These are phyloP conservation scores for Pseudomassariella vexata DNA, from an alignment of 2,329 filamentous ascomycete genomes.

Conservation along the genomic window DNA sequence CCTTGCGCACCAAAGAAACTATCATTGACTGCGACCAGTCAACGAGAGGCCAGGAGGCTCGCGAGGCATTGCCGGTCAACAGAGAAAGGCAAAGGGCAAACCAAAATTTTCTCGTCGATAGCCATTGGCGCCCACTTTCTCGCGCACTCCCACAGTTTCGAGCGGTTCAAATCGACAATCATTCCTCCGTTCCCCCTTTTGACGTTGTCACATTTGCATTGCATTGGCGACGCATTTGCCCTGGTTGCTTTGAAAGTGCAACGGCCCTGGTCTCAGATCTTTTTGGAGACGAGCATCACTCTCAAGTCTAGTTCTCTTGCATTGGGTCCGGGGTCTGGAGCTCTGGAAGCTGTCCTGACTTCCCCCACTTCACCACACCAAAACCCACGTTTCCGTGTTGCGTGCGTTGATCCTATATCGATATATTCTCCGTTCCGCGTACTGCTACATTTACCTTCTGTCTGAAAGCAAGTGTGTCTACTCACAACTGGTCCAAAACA, in stretches of 20 bases:
- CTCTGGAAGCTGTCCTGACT: too few species aligned
- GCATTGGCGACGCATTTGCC: too few species aligned
- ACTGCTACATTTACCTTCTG: background rate
- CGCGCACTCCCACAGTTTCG: too few species aligned
- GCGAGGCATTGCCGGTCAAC: constrained; percentile 1
- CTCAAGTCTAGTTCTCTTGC: too few species aligned
- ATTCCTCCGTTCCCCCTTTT: too few species aligned
- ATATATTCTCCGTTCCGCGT: background rate
- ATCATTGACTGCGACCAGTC: constrained; percentile 1
- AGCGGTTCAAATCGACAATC: too few species aligned
- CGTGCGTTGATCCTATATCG: constrained; percentile 2
- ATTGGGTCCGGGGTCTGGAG: too few species aligned
- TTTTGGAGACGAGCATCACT: too few species aligned
- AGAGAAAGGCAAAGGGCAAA: background rate
- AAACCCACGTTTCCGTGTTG: constrained; percentile 4
- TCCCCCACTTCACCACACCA: constrained; percentile 4
- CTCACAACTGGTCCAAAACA: constrained; percentile 7
- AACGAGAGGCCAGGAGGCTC: constrained; percentile 6
- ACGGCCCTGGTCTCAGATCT: too few species aligned
- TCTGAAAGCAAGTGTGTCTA: constrained; percentile 5
- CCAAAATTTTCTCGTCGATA: background rate
- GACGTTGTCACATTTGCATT: too few species aligned
- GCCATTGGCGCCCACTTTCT: constrained; percentile 2
- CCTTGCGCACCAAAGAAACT: background rate
- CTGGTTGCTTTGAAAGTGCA: too few species aligned